Percentiles rank a stretch among this genome's conserved stretches.
These are phyloP conservation scores for Amanita exitialis DNA, from an alignment of 768 basidiomycete genomes.

Conservation along the genomic window DNA sequence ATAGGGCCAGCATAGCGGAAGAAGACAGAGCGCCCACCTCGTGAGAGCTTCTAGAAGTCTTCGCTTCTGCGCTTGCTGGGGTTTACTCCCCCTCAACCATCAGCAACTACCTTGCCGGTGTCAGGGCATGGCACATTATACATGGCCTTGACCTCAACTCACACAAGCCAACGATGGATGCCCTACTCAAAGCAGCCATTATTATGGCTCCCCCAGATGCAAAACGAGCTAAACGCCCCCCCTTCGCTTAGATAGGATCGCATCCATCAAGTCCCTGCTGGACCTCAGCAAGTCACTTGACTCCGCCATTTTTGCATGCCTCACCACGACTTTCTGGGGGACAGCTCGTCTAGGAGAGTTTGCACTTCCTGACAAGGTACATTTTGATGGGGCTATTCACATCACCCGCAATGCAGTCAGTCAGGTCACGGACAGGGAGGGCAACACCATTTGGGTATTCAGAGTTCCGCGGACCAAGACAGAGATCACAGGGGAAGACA, in stretches of 20 bases:
- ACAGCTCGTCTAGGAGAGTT: conserved; percentile 26
- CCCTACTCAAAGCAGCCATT: conserved; percentile 19
- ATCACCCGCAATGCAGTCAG: conserved; percentile 17
- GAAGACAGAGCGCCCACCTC: background rate
- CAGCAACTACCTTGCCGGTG: conserved; percentile 24
- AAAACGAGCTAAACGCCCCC: conserved; percentile 19
- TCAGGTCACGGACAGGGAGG: conserved; percentile 14
- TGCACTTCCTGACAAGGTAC: conserved; percentile 19
- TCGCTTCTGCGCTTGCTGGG: background rate
- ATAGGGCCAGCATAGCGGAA: conserved; percentile 14
- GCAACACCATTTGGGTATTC: conserved; percentile 16
- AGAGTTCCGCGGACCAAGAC: conserved; percentile 20
- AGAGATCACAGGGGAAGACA: conserved; percentile 16
- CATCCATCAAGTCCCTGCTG: conserved; percentile 11
- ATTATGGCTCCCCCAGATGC: conserved; percentile 19
- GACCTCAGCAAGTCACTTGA: conserved; percentile 19
- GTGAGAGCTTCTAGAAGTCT: background rate
- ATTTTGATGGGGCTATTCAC: conserved; percentile 20
- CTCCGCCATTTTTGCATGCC: conserved; percentile 24
- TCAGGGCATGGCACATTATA: conserved; percentile 37
- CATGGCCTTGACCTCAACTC: conserved; percentile 25
- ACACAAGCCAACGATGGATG: conserved; percentile 15
- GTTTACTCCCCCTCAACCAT: conserved; percentile 17
- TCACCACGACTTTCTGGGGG: conserved; percentile 27
- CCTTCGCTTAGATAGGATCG: conserved; percentile 12